Evolutionary conservation across 2,329 filamentous ascomycete genomes (phyloP), one percentile per base, ranked within the genome.

Genomic region (Lecanicillium sp.): DNA sequence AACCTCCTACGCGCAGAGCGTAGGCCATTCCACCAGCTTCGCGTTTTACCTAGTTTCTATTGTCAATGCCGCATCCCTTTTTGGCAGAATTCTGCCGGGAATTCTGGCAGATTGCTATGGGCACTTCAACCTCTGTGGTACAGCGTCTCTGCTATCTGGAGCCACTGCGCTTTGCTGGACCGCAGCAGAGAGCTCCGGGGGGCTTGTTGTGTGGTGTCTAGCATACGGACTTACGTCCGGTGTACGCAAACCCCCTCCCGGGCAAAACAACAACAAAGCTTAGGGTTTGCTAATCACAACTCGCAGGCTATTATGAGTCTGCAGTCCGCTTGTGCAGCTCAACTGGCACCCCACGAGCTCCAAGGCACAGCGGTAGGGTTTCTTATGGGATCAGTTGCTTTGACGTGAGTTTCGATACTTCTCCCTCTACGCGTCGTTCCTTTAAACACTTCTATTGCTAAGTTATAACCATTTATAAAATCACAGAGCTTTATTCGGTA

Each of bases 1-100:
- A 12, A 81, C 80, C 7, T 80, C 75, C 4, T 94, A 86, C 53
- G 77, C 81, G 0, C 60, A 30, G 17, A 20, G 27, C 13, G 16
- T 30, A 17, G 35, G 35, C 9, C 35, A 37, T 30, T 37, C 35
- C 7, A 52, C 66, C 1, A 58, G 65, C 1, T 80, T 90, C 46
- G 74, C 81, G 1, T 85, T 83, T 49, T 79, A 86, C 51, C 68
- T 89, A 35, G 63, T 92, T n/a, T 80, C 85, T 2, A 78, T 94
- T 41, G 68, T 94, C 50, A 94, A 92, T 54, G 83, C 76, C 0
- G 83, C 80, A 9, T 85, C 79, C 0, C 78, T 83, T 25, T 63
- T 92, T 11, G 88, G 88, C 0, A 77, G 88, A 14, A 80, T 78
- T 52, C 61, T 86, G 1, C 84, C 85, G 0, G 54, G 54, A 1